phyloP scores from a whole-genome alignment of 805 yeast species.

The Saccharomycopsis babjevae region DNA sequence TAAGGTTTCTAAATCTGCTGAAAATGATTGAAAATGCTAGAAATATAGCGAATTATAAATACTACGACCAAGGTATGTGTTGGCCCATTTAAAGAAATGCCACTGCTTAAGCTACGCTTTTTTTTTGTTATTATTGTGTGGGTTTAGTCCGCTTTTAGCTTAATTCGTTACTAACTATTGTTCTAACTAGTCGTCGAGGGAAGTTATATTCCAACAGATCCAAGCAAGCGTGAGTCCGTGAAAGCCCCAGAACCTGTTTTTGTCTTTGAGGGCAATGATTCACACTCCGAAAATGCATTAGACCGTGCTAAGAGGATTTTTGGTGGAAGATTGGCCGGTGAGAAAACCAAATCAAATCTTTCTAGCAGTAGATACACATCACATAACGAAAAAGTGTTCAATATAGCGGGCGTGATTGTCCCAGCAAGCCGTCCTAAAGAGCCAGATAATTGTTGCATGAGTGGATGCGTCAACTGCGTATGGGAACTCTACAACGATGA shows the following conservation, averaged over 20 bases:
- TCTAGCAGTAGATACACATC: slow-evolving; percentile 21
- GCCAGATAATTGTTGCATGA: slow-evolving; percentile 96
- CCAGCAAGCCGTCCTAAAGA: slow-evolving; percentile 70
- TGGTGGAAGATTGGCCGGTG: slow-evolving; percentile 50
- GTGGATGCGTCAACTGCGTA: slow-evolving; percentile 93
- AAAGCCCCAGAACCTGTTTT: neutral
- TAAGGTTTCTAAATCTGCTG: neutral
- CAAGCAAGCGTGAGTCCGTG: neutral
- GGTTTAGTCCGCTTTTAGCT: too few species aligned
- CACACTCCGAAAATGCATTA: slow-evolving; percentile 29
- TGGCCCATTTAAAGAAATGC: too few species aligned
- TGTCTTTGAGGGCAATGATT: slow-evolving; percentile 28
- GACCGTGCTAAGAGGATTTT: slow-evolving; percentile 41
- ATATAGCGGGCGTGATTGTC: slow-evolving; percentile 58
- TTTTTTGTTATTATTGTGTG: too few species aligned
- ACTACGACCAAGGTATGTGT: neutral
- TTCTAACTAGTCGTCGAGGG: neutral
- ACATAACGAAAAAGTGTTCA: slow-evolving; percentile 17
- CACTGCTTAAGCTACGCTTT: too few species aligned
- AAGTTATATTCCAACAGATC: neutral
- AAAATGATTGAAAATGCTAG: neutral
- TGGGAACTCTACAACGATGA: slow-evolving; percentile 93
- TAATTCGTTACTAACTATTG: neutral
- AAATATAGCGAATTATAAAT: neutral
- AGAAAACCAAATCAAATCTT: slow-evolving; percentile 20